Percentiles rank a stretch among this genome's conserved stretches.
Conservation (phyloP, 495 filamentous ascomycete species). For the Hypoxylon cercidicola region DNA sequence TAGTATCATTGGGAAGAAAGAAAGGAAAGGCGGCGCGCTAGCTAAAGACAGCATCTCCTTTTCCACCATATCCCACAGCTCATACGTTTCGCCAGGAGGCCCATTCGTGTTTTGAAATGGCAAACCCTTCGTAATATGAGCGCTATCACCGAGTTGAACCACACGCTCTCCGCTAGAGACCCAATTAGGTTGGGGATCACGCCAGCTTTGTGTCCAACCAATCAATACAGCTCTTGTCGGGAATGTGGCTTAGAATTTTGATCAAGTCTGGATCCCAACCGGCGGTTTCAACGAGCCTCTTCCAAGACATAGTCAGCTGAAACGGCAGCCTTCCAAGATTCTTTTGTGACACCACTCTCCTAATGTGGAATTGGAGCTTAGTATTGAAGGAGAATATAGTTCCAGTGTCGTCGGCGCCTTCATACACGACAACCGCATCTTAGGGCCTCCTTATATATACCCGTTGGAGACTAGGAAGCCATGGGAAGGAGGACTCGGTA, state of each 20-base stretch:
- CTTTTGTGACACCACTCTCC: slow-evolving; percentile 7
- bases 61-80: not conserved
- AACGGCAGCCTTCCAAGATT: slow-evolving; percentile 60
- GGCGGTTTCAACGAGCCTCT: slow-evolving; percentile 60
- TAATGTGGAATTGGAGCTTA: not conserved
- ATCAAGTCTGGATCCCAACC: slow-evolving; percentile 53
- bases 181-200: slow-evolving; percentile 70
- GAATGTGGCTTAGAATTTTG: slow-evolving; percentile 42
- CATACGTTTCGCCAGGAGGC: not conserved
- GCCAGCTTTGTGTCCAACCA: slow-evolving; percentile 71
- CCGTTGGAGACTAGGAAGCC: too few relatives aligned
- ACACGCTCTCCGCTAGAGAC: slow-evolving; percentile 63
- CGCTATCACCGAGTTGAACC: slow-evolving; percentile 68
- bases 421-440: too few relatives aligned
- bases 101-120: slow-evolving; percentile 4
- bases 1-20: not conserved
- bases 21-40: not conserved
- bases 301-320: slow-evolving; percentile 57
- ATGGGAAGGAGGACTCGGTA: too few relatives aligned
- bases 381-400: too few relatives aligned
- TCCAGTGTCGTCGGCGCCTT: too few relatives aligned
- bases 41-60: not conserved
- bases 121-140: slow-evolving; percentile 44
- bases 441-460: too few relatives aligned
- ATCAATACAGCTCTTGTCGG: not conserved